Evolutionary conservation across 768 basidiomycete species (phyloP), one percentile per base, ranked within the genome.

Genomic region (Kwoniella dendrophila): DNA sequence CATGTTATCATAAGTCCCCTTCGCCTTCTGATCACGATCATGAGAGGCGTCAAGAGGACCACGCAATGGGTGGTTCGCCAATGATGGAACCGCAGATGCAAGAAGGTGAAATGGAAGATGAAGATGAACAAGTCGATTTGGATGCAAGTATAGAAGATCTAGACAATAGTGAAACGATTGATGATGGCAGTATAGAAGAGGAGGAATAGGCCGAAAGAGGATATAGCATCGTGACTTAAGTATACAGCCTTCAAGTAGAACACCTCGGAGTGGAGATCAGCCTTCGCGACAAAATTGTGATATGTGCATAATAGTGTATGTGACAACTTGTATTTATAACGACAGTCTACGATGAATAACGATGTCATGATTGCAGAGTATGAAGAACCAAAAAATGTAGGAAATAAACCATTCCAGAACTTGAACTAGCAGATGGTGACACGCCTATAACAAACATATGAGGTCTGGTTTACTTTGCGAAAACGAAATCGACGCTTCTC

Each of bases 1-100:
- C 33, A 27, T 51, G n/a, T n/a, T n/a, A n/a, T n/a, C n/a, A n/a
- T n/a, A 45, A 67, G 63, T 67, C 70, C 20, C 68, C 68, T 4
- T 68, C 73, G 22, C 73, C 73, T 1, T 70, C 70, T 2, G 70
- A 74, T 29, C 63, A 67, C 34, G 70, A 74, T 36, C 61, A 66
- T 26, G 71, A 75, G 30, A 60, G 68, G 11, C 63, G 72, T 20
- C 74, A 73, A 60, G 73, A 75, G 61, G 73, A 75, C 27, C 69
- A 63, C n/a, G 64, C 60, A 51, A 36, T 43, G 49, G 59, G n/a
- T n/a, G n/a, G 58, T 12, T 50, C 49, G 3, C 56, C 61, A 26
- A 40, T 56, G 12, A 45, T 49, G n/a, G 56, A 54, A n/a, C 22
- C 49, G 11, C 54, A 47, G 14, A 53, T 18, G 8, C 30, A 45